Base-by-base conservation (phyloP, 2,329 filamentous ascomycete species). In the Cladosporium sp. region DNA sequence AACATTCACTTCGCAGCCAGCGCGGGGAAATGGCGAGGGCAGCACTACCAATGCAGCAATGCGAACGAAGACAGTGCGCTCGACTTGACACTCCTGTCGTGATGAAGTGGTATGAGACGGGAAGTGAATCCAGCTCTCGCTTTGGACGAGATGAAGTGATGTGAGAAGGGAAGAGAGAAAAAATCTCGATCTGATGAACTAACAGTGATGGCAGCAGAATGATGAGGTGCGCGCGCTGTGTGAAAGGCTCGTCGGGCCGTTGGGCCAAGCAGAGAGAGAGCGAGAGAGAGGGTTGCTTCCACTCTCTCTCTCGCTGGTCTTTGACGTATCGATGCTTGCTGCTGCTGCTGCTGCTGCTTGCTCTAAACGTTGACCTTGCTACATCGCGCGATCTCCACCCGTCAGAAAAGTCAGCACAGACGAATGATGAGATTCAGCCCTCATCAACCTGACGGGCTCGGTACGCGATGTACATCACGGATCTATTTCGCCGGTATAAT, bases 311-410 rank as follows among this genome's bases (percentile, higher is more conserved):
- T 29, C 42, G 32, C 15, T 27, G 22, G 9, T 27, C 22, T 27
- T 27, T 27, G 22, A 27, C 22, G 22, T 27, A 27, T 27, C 22
- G 22, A 27, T 27, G 22, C 22, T n/a, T 34, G 30, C 29, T 29
- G 29, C n/a, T 20, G 13, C 43, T 30, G 43, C 43, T 32, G 43
- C 37, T 45, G 43, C 30, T 45, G 18, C 43, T 45, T 45, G 43
- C 43, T 45, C 43, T 18, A 43, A 27, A 27, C 22, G 22, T 27
- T 27, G 22, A 27, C 22, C 9, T 27, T 38, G 30, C 30, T 19
- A 45, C 18, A 45, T 45, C 43, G 30, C 20, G 43, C 17, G 20
- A 36, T n/a, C 19, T 9, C 18, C 38, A n/a, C 12, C 38, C 38
- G 38, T 17, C 8, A 18, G 19, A 7, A 17, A 15, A 43, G 27